Percentiles rank a stretch among this genome's conserved stretches.
These are phyloP conservation scores for Heterobasidion annosum DNA, from an alignment of 1,284 basidiomycete genomes.

Conservation along the genomic window DNA sequence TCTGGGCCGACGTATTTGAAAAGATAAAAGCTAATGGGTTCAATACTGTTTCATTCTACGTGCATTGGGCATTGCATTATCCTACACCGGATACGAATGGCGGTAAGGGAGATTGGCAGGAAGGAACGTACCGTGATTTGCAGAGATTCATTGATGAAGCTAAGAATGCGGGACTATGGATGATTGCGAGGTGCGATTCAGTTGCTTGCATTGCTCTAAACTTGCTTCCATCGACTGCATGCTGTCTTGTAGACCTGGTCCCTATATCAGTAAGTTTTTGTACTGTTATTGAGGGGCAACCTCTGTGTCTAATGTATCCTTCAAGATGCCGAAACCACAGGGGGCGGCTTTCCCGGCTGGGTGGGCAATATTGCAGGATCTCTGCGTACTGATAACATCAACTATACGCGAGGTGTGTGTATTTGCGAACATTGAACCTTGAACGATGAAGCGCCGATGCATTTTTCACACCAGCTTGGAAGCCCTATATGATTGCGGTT, in stretches of 20 bases:
- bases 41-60: conserved; percentile 46
- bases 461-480: conserved; percentile 32
- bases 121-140: conserved; percentile 39
- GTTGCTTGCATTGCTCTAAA: not conserved
- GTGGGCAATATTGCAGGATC: conserved; percentile 36
- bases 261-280: not conserved
- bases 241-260: not conserved
- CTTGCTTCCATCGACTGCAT: not conserved
- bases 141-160: conserved; percentile 42
- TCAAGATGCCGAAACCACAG: conserved; percentile 41
- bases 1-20: conserved; percentile 50
- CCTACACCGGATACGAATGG: conserved; percentile 35
- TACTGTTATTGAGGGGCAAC: not conserved
- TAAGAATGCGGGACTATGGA: conserved; percentile 42
- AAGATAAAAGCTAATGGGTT: conserved; percentile 52
- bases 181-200: conserved; percentile 33
- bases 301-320: not conserved
- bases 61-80: conserved; percentile 40
- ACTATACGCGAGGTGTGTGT: not conserved
- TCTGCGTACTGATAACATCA: conserved; percentile 37
- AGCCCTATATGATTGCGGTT: conserved; percentile 42
- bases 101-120: conserved; percentile 38
- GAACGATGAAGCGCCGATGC: too few relatives aligned
- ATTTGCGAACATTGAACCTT: too few relatives aligned
- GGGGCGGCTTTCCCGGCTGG: conserved; percentile 52